Evolutionary conservation across 768 basidiomycete genomes (phyloP).

Genomic region (Melanogaster broomeanus): DNA sequence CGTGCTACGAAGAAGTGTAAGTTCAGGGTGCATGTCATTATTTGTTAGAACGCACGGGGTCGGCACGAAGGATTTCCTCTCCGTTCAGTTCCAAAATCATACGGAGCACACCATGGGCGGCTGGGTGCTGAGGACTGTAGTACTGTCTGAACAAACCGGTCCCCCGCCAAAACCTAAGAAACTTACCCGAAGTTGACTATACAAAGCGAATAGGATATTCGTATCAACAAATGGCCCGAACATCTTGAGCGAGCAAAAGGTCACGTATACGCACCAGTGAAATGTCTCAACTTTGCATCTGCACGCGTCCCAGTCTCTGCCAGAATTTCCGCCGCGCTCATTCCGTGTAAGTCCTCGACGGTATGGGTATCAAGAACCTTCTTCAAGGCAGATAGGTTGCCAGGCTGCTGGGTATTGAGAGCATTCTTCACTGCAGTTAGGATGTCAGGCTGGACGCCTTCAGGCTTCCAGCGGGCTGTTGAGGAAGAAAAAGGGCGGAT

Average conservation of each 20-base stretch:
- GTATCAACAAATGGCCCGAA: neutral
- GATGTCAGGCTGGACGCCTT: conserved; percentile 29
- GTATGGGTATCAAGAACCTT: conserved; percentile 66
- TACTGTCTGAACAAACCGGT: neutral
- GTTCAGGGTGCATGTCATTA: neutral
- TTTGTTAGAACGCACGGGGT: conserved; percentile 55
- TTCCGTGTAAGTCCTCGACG: conserved; percentile 83
- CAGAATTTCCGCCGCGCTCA: conserved; percentile 79
- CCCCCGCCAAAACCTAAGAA: neutral
- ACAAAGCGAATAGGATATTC: conserved; percentile 3
- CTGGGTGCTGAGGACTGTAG: conserved; percentile 85
- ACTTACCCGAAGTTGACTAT: conserved; percentile 90
- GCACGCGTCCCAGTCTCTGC: conserved; percentile 68
- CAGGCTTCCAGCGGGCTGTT: conserved; percentile 19
- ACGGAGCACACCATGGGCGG: conserved; percentile 97
- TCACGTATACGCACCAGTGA: conserved; percentile 66
- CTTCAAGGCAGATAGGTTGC: conserved; percentile 36
- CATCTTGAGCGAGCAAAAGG: neutral
- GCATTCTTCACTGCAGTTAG: conserved; percentile 42
- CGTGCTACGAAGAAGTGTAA: conserved; percentile 56
- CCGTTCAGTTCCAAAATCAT: conserved; percentile 98
- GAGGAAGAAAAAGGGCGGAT: conserved; percentile 29
- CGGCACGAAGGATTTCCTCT: conserved; percentile 88
- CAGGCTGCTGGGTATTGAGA: conserved; percentile 59
- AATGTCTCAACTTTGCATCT: conserved; percentile 87